A percentile compares a stretch with the other conserved stretches of the same genome.
These are phyloP conservation scores for Arthroderma sp. DNA, from an alignment of 2,329 filamentous ascomycete species.

Conservation along the genomic window DNA sequence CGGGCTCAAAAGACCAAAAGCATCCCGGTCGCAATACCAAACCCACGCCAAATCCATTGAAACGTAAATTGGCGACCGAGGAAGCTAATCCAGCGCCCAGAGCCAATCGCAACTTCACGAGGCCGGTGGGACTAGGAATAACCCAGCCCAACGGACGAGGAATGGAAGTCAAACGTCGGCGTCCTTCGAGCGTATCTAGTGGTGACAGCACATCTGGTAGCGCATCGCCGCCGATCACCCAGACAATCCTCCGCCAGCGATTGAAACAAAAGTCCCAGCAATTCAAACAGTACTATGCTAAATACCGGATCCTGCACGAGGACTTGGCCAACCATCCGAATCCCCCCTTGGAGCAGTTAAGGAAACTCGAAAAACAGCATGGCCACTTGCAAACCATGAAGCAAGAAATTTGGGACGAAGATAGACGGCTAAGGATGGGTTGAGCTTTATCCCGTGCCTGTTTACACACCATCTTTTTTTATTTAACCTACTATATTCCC, in stretches of 20 bases:
- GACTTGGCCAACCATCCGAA: slow-evolving; percentile 26
- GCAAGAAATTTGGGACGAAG: slow-evolving; percentile 40
- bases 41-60: slow-evolving; percentile 22
- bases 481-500: neutral
- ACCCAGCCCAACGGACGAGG: slow-evolving; percentile 18
- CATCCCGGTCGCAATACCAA: slow-evolving; percentile 20
- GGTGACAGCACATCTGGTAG: slow-evolving; percentile 28
- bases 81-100: neutral
- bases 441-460: neutral
- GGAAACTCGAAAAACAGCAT: slow-evolving; percentile 42
- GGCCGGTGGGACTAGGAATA: slow-evolving; percentile 13
- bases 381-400: slow-evolving; percentile 43
- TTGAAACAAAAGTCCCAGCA: slow-evolving; percentile 28
- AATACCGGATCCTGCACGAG: slow-evolving; percentile 44
- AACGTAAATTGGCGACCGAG: slow-evolving; percentile 29
- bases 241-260: slow-evolving; percentile 25
- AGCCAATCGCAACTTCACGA: slow-evolving; percentile 6
- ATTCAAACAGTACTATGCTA: slow-evolving; percentile 47
- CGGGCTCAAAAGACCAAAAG: slow-evolving; percentile 12
- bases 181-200: slow-evolving; percentile 25
- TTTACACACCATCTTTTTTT: neutral
- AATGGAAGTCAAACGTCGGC: slow-evolving; percentile 31
- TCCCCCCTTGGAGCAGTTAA: slow-evolving; percentile 38
- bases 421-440: slow-evolving; percentile 22
- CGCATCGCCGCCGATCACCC: slow-evolving; percentile 26